phyloP scores from a whole-genome alignment of 768 basidiomycete species.

The Lanmaoa pseudosensibilis region DNA sequence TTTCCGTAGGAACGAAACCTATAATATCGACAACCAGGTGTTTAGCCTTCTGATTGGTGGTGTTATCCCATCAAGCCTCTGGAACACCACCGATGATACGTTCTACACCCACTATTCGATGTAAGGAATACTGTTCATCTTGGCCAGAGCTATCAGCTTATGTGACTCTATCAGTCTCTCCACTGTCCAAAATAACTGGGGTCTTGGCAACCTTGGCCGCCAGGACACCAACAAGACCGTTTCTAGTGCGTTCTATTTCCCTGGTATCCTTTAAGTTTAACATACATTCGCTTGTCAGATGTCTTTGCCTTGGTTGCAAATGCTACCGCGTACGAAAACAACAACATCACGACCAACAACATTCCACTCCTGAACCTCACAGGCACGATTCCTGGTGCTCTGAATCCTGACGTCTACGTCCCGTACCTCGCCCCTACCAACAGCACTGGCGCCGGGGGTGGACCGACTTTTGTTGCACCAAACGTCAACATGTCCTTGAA shows the following conservation, averaged over 20 bases:
- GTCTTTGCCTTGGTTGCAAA: conserved; percentile 54
- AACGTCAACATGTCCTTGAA: conserved; percentile 38
- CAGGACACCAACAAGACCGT: conserved; percentile 50
- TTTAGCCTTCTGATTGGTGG: conserved; percentile 45
- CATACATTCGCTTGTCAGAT: conserved; percentile 32
- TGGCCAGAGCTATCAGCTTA: neutral
- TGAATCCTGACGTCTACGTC: conserved; percentile 41
- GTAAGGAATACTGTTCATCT: conserved; percentile 9
- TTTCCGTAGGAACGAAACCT: conserved; percentile 27
- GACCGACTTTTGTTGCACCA: conserved; percentile 39
- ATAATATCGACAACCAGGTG: conserved; percentile 47
- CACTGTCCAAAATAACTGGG: conserved; percentile 62
- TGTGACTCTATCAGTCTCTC: conserved; percentile 34
- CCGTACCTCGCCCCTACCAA: conserved; percentile 46
- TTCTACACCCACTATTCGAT: conserved; percentile 65
- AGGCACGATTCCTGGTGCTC: conserved; percentile 42
- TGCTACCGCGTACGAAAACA: conserved; percentile 43
- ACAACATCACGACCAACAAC: conserved; percentile 30
- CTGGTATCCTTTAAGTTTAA: neutral
- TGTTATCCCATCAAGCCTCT: conserved; percentile 42
- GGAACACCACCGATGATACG: conserved; percentile 48
- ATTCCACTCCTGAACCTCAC: conserved; percentile 43
- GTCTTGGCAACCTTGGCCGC: conserved; percentile 58
- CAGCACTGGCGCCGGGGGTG: conserved; percentile 43
- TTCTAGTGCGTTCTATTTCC: conserved; percentile 11